Percentiles rank a stretch among this genome's conserved stretches.
Conservation (phyloP, 371 early-diverging fungal genomes). For the Blakeslea trispora region DNA sequence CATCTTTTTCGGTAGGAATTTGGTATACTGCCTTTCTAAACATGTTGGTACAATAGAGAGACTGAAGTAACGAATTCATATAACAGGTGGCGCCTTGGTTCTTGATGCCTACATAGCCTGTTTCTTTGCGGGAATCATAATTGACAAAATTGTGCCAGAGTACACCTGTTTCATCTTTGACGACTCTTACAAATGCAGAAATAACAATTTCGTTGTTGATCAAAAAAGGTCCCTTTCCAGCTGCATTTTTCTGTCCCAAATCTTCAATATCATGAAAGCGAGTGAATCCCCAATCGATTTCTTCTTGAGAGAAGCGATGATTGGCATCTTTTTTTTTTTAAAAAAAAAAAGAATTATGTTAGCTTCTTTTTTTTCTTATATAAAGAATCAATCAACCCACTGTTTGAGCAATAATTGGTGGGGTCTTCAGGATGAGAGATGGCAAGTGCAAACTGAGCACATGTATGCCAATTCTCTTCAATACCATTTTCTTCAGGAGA, state of each 20-base stretch:
- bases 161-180: constrained; percentile 89
- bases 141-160: constrained; percentile 72
- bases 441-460: constrained; percentile 84
- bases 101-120: constrained; percentile 93
- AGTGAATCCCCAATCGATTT: constrained; percentile 96
- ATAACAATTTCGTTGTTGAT: constrained; percentile 69
- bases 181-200: constrained; percentile 77
- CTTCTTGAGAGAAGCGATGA: constrained; percentile 84
- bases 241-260: constrained; percentile 32
- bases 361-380: not conserved
- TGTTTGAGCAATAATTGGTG: constrained; percentile 58
- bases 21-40: constrained; percentile 92
- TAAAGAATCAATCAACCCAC: too few relatives aligned
- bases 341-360: constrained; percentile 6
- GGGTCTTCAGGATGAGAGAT: constrained; percentile 80
- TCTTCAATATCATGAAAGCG: constrained; percentile 66
- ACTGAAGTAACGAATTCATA: constrained; percentile 98
- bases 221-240: constrained; percentile 56
- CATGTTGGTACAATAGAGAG: constrained; percentile 93
- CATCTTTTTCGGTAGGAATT: constrained; percentile 89
- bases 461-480: constrained; percentile 73
- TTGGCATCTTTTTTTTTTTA: too few relatives aligned
- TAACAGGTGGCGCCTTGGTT: constrained; percentile 99
- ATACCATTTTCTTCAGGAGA: constrained; percentile 53
- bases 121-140: constrained; percentile 87